These are phyloP conservation scores for Juglanconis sp. DNA, from an alignment of 2,329 filamentous ascomycete genomes.

Conservation along the genomic window DNA sequence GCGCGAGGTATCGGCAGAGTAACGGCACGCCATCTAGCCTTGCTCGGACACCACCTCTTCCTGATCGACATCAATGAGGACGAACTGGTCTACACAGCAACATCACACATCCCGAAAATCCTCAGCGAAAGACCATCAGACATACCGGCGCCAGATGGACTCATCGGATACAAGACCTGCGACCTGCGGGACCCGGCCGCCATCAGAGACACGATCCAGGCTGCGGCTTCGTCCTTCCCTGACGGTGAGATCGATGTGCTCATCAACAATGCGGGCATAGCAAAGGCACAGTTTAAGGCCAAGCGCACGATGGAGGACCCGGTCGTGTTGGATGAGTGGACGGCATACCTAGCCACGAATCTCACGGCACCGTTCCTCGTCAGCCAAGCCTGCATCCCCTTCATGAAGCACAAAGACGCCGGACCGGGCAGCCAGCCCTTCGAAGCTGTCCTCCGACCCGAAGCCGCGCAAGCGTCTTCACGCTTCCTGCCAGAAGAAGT, in stretches of 20 bases:
- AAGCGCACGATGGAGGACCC: constrained; percentile 43
- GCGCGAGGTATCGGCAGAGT: constrained; percentile 44
- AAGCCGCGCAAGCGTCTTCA: constrained; percentile 6
- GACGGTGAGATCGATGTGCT: constrained; percentile 36
- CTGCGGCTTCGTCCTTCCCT: constrained; percentile 32
- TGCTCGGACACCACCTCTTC: constrained; percentile 40
- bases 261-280: constrained; percentile 37
- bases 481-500: background rate
- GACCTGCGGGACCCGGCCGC: constrained; percentile 36
- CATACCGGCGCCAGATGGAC: background rate
- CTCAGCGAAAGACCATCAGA: constrained; percentile 21
- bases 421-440: background rate
- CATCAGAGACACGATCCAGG: constrained; percentile 33
- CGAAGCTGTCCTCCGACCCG: constrained; percentile 11
- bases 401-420: constrained; percentile 34
- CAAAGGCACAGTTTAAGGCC: constrained; percentile 37
- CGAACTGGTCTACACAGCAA: constrained; percentile 35
- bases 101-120: constrained; percentile 27
- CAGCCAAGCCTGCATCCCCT: constrained; percentile 43
- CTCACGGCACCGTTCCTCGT: constrained; percentile 43
- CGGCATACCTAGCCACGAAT: constrained; percentile 44
- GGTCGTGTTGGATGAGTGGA: constrained; percentile 40
- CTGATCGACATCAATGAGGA: constrained; percentile 40
- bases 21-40: constrained; percentile 39
- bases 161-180: constrained; percentile 34